A percentile compares a stretch with the other conserved stretches of the same genome.
phyloP scores from a whole-genome alignment of 306 rosid genomes.

The Castanospermum australe region DNA sequence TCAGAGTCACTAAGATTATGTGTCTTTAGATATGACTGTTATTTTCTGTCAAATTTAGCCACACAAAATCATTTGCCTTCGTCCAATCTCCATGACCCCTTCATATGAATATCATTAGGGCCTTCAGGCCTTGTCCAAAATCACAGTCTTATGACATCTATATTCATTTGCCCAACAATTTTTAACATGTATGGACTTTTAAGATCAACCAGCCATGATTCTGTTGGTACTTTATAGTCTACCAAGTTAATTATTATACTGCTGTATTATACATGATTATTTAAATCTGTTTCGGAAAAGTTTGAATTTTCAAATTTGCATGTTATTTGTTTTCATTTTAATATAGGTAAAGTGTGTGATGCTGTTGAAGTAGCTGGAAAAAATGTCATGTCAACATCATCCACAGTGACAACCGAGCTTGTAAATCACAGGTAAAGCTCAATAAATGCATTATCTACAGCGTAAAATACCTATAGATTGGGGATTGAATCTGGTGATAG shows the following conservation, averaged over 20 bases:
- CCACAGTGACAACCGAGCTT: conserved; percentile 84
- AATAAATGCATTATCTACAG: not conserved
- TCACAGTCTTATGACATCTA: not conserved
- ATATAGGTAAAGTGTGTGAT: conserved; percentile 82
- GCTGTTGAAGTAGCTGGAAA: conserved; percentile 93
- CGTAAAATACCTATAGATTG: not conserved
- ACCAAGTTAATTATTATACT: not conserved
- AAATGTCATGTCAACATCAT: conserved; percentile 88
- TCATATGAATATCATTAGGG: not conserved
- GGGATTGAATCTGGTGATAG: conserved; percentile 2
- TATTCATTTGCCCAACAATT: not conserved
- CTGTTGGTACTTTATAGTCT: conserved; percentile 5
- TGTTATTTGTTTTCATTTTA: conserved; percentile 16
- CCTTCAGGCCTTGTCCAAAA: not conserved
- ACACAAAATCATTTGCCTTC: not conserved
- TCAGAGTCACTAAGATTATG: not conserved
- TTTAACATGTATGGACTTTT: not conserved
- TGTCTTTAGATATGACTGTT: not conserved
- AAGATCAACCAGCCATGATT: not conserved
- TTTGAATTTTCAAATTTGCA: conserved; percentile 11
- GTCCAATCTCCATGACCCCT: not conserved
- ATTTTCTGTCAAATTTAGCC: not conserved
- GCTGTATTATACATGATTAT: not conserved
- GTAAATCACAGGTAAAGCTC: conserved; percentile 72
- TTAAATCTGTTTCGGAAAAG: not conserved